These are phyloP conservation scores for Sphagnum contortum DNA, from an alignment of 225 moss, liverwort and hornwort species.

Conservation along the genomic window DNA sequence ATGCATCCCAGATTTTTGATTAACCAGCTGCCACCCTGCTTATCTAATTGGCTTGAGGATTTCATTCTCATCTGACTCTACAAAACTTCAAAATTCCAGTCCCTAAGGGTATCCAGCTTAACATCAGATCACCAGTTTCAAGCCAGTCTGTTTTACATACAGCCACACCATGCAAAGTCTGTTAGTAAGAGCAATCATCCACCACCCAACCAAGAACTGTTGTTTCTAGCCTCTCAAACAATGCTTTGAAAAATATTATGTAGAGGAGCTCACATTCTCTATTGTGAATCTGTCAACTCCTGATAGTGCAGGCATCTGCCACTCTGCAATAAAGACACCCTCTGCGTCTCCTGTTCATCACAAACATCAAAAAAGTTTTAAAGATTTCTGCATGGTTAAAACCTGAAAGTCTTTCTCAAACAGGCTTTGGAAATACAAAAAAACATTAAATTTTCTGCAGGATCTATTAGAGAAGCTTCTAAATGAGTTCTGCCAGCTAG, in stretches of 20 bases:
- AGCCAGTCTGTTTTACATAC: not conserved
- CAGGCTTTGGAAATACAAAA: not conserved
- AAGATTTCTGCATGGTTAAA: not conserved
- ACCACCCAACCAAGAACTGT: not conserved
- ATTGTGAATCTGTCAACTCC: conserved; percentile 29
- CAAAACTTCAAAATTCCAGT: no score
- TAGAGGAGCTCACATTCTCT: conserved; percentile 29
- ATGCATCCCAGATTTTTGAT: no score
- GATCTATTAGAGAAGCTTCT: not conserved
- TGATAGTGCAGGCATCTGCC: conserved; percentile 35
- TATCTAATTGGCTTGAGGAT: no score
- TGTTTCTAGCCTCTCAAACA: not conserved
- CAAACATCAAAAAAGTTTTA: not conserved
- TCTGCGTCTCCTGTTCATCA: conserved; percentile 22
- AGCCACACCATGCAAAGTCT: not conserved
- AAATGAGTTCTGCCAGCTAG: not conserved
- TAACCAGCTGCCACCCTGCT: no score
- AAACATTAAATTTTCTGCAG: not conserved
- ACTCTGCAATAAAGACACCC: conserved; percentile 34
- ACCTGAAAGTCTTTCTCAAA: not conserved
- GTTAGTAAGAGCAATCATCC: not conserved
- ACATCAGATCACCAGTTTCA: not conserved
- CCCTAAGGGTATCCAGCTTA: no score
- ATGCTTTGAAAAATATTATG: not conserved
- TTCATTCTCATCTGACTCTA: no score